phyloP scores from a whole-genome alignment of 106 monocot species.

The Gastrodia elata region DNA sequence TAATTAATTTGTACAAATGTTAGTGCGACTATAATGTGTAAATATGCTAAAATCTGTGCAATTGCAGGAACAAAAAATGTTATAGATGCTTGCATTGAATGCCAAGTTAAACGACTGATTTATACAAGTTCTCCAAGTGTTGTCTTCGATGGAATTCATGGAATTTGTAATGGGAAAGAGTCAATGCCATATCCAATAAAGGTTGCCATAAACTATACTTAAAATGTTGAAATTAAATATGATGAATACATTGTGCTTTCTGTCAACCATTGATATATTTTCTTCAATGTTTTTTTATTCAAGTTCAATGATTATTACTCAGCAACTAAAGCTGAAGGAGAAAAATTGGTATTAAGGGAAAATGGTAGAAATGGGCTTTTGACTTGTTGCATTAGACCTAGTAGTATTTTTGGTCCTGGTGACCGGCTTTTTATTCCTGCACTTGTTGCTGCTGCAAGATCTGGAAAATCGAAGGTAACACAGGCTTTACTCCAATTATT shows the following conservation, averaged over 20 bases:
- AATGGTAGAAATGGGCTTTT: slow-evolving; percentile 79
- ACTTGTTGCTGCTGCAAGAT: slow-evolving; percentile 69
- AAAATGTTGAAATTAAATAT: background rate
- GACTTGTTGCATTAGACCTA: slow-evolving; percentile 92
- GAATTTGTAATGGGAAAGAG: slow-evolving; percentile 68
- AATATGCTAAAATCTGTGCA: too few relatives aligned
- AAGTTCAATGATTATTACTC: slow-evolving; percentile 99
- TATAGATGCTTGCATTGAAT: slow-evolving; percentile 84
- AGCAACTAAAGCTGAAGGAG: slow-evolving; percentile 92
- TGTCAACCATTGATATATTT: background rate
- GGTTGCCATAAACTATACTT: slow-evolving; percentile 23
- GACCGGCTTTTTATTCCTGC: slow-evolving; percentile 86
- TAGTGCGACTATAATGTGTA: too few relatives aligned
- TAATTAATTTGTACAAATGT: too few relatives aligned
- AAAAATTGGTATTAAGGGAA: slow-evolving; percentile 76
- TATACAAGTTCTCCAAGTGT: slow-evolving; percentile 98
- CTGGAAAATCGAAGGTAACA: slow-evolving; percentile 86
- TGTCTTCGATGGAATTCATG: slow-evolving; percentile 87
- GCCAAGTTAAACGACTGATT: slow-evolving; percentile 85
- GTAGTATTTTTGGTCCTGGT: slow-evolving; percentile 98
- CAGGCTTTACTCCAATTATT: background rate
- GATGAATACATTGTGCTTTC: background rate
- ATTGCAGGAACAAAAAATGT: slow-evolving; percentile 89
- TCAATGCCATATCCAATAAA: slow-evolving; percentile 70
- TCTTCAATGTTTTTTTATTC: slow-evolving; percentile 8